These are phyloP conservation scores for Fibroporia radiculosa DNA, from an alignment of 768 basidiomycete genomes.

Conservation along the genomic window DNA sequence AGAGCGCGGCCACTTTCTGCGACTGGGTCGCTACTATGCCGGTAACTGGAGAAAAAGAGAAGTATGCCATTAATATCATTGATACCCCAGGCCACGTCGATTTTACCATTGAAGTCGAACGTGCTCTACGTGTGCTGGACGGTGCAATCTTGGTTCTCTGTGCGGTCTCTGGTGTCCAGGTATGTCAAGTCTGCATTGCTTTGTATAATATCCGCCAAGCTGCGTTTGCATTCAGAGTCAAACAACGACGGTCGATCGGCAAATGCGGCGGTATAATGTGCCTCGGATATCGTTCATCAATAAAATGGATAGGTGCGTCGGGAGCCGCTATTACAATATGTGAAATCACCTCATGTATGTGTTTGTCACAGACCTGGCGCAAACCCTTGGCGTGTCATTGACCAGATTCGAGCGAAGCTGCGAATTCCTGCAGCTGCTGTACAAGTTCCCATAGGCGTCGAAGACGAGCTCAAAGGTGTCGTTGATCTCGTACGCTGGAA, in stretches of 20 bases:
- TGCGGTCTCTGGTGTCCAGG: constrained; percentile 95
- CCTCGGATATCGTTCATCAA: constrained; percentile 96
- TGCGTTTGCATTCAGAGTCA: constrained; percentile 54
- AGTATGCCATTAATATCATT: constrained; percentile 95
- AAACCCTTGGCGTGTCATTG: constrained; percentile 92
- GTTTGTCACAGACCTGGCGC: constrained; percentile 69
- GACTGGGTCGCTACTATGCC: constrained; percentile 82
- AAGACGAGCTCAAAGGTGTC: constrained; percentile 82
- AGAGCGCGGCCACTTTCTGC: constrained; percentile 96
- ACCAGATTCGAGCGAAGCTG: constrained; percentile 87
- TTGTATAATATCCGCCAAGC: not conserved
- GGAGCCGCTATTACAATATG: too few species aligned
- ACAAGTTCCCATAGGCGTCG: constrained; percentile 89
- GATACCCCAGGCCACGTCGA: constrained; percentile 99
- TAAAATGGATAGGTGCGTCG: constrained; percentile 92
- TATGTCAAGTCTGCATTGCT: constrained; percentile 20
- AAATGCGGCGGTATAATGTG: constrained; percentile 96
- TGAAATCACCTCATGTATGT: not conserved
- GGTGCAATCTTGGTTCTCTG: constrained; percentile 95
- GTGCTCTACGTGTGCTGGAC: constrained; percentile 91
- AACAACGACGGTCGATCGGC: constrained; percentile 97
- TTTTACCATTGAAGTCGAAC: constrained; percentile 98
- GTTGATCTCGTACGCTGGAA: constrained; percentile 95
- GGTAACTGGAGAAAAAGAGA: constrained; percentile 54
- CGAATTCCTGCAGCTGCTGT: constrained; percentile 91